Base-by-base conservation (phyloP, 208 protist genomes). In the Crithidia brevicula region DNA sequence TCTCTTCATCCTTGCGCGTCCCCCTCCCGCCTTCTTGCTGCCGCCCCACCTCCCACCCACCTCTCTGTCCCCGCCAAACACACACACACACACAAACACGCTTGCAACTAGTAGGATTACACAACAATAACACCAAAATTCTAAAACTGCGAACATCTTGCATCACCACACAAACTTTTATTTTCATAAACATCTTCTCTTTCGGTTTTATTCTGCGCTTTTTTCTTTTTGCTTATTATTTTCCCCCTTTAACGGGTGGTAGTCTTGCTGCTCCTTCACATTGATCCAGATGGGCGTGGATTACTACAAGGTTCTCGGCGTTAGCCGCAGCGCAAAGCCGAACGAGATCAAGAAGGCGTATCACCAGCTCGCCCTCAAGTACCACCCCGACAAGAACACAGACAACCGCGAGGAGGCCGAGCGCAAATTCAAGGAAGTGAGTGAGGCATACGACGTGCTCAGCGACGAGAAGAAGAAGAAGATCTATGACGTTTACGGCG, bases 401-500 rank as follows among this genome's bases (percentile, higher is more conserved):
- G 91, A 84, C 57, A 91, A 97, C 66, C 68, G 73, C 28, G 85
- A 94, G 56, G 85, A 91, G 67, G 91, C 87, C 11, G 89, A 97
- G 57, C 79, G 93, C 15, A 96, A 86, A 66, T 98, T 98, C 70
- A 96, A 97, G 69, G 66, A 95, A 50, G 96, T 99, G 53, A 95
- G 88, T 51, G 81, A 97, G 31, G 98, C 98, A 18, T 99, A 99
- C 77, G 98, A 99, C 45, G 89, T 99, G 7, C 92, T 99, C 7
- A 93, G 74, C 40, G 98, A 99, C 64, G 69, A 82, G 50, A 82
- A 99, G 74, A 99, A 99, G 82, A 83, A 97, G 65, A 78, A 88
- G 52, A 83, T 99, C 20, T 99, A 99, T 79, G 99, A 99, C 73
- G 70, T 89, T 54, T 98, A 98, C 81, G 99, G 98, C 34, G 93